Conservation (phyloP, 163 green algal species). For the Scenedesmus sp. region DNA sequence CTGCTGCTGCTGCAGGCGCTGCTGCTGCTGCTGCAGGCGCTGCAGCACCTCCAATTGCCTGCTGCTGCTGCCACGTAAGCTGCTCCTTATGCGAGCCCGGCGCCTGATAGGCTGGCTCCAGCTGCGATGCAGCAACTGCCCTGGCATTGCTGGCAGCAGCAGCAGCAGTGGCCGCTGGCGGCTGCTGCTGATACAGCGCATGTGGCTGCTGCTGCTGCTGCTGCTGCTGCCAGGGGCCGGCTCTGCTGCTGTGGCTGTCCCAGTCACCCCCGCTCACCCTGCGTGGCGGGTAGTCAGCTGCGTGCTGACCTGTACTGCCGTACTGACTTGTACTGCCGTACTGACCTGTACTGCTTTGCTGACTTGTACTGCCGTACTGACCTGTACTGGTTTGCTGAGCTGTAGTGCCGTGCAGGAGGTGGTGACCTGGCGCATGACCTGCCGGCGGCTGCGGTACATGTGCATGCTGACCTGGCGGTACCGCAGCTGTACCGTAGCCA, state of each 20-base stretch:
- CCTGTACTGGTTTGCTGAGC: no score
- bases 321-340: neutral
- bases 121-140: neutral
- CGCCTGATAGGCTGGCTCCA: conserved; percentile 10
- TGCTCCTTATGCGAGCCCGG: neutral
- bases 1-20: neutral
- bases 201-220: conserved; percentile 23
- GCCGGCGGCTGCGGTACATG: neutral
- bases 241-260: neutral
- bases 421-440: neutral
- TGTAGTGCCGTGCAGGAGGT: neutral
- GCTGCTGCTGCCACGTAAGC: conserved; percentile 11
- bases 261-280: neutral
- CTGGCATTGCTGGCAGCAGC: conserved; percentile 7
- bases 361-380: neutral
- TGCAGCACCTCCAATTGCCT: neutral
- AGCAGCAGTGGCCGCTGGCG: neutral
- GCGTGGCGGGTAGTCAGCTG: neutral
- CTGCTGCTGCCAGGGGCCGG: neutral
- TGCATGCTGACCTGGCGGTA: conserved; percentile 1
- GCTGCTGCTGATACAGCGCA: conserved; percentile 14
- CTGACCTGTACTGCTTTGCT: conserved; percentile 7
- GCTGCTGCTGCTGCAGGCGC: neutral
- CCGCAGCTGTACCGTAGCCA: neutral
- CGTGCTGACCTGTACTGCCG: conserved; percentile 6